Evolutionary conservation across 1,284 basidiomycete species (phyloP), one percentile per base, ranked within the genome.

Genomic region (Rhizoctonia solani): DNA sequence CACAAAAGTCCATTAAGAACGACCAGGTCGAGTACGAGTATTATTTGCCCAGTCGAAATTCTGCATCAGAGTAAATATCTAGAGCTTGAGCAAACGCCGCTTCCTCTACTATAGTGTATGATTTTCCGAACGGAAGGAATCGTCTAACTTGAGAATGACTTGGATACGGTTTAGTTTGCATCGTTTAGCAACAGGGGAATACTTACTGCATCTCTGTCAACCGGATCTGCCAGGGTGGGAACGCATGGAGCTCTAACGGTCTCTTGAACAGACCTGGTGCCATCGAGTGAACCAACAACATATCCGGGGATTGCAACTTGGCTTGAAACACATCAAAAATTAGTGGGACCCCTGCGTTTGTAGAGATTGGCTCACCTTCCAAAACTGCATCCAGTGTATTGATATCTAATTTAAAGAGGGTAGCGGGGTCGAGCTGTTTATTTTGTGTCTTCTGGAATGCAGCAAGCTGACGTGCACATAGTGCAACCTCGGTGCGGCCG

Each of bases 171-270:
- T 66, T 65, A 65, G 42, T 34, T 34, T 14, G 25, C 5, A 5
- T 6, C 30, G 0, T 19, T 16, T 23, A 41, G 21, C 1, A 14
- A 21, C 11, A 5, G 8, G 8, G 11, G 14, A 44, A 21, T 8
- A 54, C 63, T 44, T 46, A 66, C 63, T 66, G 63, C 63, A 66
- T 66, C 42, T 66, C 63, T 16, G 63, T 66, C 19, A 66, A 23
- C 6, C 63, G 50, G 37, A 66, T 66, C 25, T 66, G 63, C 63
- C 63, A 66, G 6, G 63, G 63, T 14, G 63, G 63, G 63, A 66
- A 66, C 3, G 63, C 63, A 19, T 66, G 63, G 11, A 66, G 52
- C 9, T 66, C 63, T 21, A 66, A 41, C 2, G 63, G 63, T 46
- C 63, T 54, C 32, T 54, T 66, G 19, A 66, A 66, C 63, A 66